These are phyloP conservation scores for Fonsecaea multimorphosa DNA, from an alignment of 2,329 filamentous ascomycete genomes.

Conservation along the genomic window DNA sequence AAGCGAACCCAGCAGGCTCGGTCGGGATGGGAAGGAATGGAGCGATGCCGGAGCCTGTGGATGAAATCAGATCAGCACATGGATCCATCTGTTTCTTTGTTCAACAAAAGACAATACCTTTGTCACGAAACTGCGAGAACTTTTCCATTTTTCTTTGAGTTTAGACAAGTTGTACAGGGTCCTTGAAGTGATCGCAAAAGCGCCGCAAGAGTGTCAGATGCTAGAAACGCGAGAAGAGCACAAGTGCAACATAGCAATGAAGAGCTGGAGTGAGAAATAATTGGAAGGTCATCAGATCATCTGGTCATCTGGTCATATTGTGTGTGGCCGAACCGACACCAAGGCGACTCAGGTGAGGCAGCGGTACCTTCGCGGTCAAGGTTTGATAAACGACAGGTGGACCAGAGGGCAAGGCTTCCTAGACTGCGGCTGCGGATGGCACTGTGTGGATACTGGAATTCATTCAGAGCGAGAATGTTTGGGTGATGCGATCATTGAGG, in stretches of 20 bases:
- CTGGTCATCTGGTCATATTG: slow-evolving; percentile 2
- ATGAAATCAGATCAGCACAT: slow-evolving; percentile 17
- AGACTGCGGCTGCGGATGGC: background rate
- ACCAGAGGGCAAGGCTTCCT: slow-evolving; percentile 4
- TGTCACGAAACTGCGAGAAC: slow-evolving; percentile 89
- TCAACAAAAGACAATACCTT: slow-evolving; percentile 63
- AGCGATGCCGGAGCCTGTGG: slow-evolving; percentile 91
- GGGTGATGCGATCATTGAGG: background rate
- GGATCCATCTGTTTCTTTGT: background rate
- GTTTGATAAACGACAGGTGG: background rate
- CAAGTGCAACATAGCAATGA: slow-evolving; percentile 21
- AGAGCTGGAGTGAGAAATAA: slow-evolving; percentile 8
- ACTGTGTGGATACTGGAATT: background rate
- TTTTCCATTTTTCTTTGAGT: slow-evolving; percentile 73
- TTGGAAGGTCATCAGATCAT: background rate
- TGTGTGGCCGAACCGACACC: background rate
- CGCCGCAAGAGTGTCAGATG: slow-evolving; percentile 3
- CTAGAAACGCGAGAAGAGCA: background rate
- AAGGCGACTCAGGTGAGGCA: slow-evolving; percentile 4
- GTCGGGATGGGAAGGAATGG: slow-evolving; percentile 87
- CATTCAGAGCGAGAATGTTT: background rate
- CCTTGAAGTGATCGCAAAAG: slow-evolving; percentile 10
- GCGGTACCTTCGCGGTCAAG: slow-evolving; percentile 1
- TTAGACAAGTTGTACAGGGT: background rate
- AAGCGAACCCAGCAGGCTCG: slow-evolving; percentile 66